Percentiles rank a stretch among this genome's conserved stretches.
Conservation (phyloP, 495 filamentous ascomycete genomes). For the Xylaria grammica region DNA sequence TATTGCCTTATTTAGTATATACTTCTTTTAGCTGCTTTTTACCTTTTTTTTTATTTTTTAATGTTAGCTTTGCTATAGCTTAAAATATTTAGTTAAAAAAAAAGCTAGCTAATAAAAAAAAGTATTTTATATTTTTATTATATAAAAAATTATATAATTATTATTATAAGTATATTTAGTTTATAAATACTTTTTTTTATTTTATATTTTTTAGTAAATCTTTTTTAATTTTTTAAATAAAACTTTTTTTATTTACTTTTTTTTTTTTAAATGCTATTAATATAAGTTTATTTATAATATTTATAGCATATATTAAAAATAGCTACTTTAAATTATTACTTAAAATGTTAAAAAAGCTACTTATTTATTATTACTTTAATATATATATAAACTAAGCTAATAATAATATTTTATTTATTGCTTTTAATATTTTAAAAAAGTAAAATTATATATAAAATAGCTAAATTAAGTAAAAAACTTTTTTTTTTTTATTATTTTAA, state of each 20-base stretch:
- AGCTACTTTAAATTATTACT: too few relatives aligned
- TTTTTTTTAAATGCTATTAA: conserved; percentile 6
- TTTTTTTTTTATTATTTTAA: too few relatives aligned
- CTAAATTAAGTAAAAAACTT: too few relatives aligned
- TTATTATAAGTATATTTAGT: conserved; percentile 7
- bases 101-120: conserved; percentile 1
- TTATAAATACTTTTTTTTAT: conserved; percentile 9
- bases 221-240: conserved; percentile 9
- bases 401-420: too few relatives aligned
- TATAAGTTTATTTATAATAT: conserved; percentile 9
- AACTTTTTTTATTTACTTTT: conserved; percentile 9
- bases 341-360: too few relatives aligned
- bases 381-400: too few relatives aligned
- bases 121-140: not conserved
- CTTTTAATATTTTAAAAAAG: too few relatives aligned
- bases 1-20: not conserved
- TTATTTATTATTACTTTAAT: too few relatives aligned
- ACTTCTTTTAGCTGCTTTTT: not conserved
- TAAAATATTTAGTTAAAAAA: not conserved
- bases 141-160: conserved; percentile 4
- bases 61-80: not conserved
- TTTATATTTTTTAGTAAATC: conserved; percentile 6
- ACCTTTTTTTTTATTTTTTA: not conserved
- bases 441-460: too few relatives aligned
- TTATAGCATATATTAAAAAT: conserved; percentile 4